These are phyloP conservation scores for Pleurotus sapidus DNA, from an alignment of 768 basidiomycete species.

Conservation along the genomic window DNA sequence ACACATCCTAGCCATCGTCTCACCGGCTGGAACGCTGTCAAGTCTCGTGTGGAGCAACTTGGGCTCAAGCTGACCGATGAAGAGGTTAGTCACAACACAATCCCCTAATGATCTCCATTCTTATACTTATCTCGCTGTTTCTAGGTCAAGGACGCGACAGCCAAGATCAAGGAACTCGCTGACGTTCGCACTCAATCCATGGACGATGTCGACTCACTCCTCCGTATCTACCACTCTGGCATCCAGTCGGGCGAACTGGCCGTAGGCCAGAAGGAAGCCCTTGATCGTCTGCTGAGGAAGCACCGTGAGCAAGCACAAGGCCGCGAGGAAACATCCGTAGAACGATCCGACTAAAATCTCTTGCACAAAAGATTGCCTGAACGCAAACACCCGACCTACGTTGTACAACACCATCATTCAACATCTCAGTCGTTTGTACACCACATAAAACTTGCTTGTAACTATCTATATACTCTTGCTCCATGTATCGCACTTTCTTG, in stretches of 20 bases:
- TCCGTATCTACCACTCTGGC: conserved; percentile 93
- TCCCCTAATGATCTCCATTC: background rate
- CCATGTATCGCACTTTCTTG: no score
- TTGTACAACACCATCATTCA: no score
- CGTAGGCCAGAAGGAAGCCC: conserved; percentile 90
- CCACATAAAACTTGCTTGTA: no score
- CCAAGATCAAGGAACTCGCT: conserved; percentile 99
- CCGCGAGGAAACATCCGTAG: conserved; percentile 6
- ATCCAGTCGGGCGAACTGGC: conserved; percentile 90
- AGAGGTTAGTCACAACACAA: conserved; percentile 46
- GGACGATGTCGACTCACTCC: conserved; percentile 97
- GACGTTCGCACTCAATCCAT: conserved; percentile 98
- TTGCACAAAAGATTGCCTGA: no score
- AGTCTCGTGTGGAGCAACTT: conserved; percentile 97
- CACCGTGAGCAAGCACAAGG: conserved; percentile 47
- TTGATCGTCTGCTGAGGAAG: conserved; percentile 82
- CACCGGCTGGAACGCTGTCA: conserved; percentile 99
- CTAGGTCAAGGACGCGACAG: conserved; percentile 95
- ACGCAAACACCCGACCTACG: no score
- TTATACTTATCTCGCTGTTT: conserved; percentile 3
- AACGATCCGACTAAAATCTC: background rate
- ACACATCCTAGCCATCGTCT: conserved; percentile 68
- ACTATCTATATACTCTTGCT: no score
- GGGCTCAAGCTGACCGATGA: conserved; percentile 88
- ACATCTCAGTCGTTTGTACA: no score